Conservation (phyloP, 2,329 filamentous ascomycete genomes). For the Epichloe festucae region DNA sequence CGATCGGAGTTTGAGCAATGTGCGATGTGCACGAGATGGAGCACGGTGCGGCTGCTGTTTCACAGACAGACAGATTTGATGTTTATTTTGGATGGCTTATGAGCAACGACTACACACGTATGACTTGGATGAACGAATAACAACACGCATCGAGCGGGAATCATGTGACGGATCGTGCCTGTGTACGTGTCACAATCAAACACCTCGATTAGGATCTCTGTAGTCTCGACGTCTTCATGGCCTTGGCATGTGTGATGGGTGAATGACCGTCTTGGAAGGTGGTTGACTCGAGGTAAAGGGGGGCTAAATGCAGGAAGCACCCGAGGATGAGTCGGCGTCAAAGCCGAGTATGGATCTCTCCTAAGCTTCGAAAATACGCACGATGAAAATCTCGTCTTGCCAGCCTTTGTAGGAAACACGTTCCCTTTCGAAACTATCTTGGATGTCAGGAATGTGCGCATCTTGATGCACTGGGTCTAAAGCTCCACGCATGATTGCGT, state of each 20-base stretch:
- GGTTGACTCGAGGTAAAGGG: not conserved
- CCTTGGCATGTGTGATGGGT: not conserved
- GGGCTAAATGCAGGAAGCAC: no score
- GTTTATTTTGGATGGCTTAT: not conserved
- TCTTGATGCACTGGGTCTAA: no score
- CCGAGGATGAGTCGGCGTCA: no score
- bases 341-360: no score
- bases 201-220: no score
- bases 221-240: no score
- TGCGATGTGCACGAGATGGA: not conserved
- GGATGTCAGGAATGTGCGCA: no score
- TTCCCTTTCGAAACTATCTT: no score
- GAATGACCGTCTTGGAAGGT: not conserved
- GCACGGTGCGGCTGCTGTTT: not conserved
- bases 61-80: not conserved
- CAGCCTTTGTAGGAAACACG: no score
- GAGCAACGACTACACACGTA: not conserved
- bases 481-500: no score
- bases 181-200: not conserved
- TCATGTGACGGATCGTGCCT: not conserved
- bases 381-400: no score
- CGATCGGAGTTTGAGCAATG: constrained; percentile 44
- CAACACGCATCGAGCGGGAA: constrained; percentile 1
- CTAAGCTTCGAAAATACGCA: no score
- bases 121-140: not conserved